A percentile compares a stretch with the other conserved stretches of the same genome.
Conservation (phyloP, 2,329 filamentous ascomycete species). For the Fusarium vanettenii region DNA sequence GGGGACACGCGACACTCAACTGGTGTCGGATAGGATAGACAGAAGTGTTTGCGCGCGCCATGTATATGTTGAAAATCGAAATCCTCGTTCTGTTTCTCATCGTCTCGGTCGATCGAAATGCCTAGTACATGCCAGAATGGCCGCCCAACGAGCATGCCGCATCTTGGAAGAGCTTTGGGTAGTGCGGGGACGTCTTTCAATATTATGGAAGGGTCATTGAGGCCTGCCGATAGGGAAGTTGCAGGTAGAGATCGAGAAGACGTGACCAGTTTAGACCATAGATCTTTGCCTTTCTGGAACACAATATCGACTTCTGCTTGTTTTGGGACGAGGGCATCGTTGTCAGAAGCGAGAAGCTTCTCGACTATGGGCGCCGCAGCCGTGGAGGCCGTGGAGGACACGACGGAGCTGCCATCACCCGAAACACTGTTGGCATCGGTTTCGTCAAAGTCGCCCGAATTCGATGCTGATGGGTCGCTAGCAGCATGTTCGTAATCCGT, state of each 20-base stretch:
- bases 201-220: slow-evolving; percentile 17
- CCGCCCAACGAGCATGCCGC: background rate
- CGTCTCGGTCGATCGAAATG: background rate
- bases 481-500: background rate
- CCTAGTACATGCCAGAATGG: slow-evolving; percentile 2
- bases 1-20: slow-evolving; percentile 1
- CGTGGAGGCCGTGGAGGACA: background rate
- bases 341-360: slow-evolving; percentile 2
- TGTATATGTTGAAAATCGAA: background rate
- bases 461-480: background rate
- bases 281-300: slow-evolving; percentile 4
- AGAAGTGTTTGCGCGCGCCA: background rate
- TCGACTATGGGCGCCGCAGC: background rate
- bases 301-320: background rate
- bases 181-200: slow-evolving; percentile 16
- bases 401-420: background rate
- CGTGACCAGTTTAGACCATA: slow-evolving; percentile 6
- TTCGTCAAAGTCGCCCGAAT: background rate
- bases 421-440: background rate
- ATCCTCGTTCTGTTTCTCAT: background rate
- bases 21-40: background rate
- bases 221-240: background rate
- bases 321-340: slow-evolving; percentile 8
- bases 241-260: slow-evolving; percentile 2
- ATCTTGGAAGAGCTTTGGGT: background rate